A percentile compares a stretch with the other conserved stretches of the same genome.
Conservation (phyloP, 306 rosid species). For the Hippophae tibetana region DNA sequence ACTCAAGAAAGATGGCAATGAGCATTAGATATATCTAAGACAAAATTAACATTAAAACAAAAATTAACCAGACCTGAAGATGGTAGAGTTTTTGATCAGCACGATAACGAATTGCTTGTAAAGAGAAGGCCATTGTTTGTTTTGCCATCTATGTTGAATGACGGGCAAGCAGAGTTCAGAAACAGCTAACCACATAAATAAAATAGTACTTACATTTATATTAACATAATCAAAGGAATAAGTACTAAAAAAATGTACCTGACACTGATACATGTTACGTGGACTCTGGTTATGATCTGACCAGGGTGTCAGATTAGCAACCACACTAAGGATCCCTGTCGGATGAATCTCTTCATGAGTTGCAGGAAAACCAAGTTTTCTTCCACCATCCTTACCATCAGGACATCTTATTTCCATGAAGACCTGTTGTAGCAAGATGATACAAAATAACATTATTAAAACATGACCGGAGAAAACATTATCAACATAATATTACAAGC, state of each 20-base stretch:
- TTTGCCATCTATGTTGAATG: slow-evolving; percentile 71
- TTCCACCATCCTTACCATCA: slow-evolving; percentile 93
- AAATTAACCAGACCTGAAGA: slow-evolving; percentile 58
- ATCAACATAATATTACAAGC: not conserved
- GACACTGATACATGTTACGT: slow-evolving; percentile 97
- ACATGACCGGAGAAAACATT: too few species aligned
- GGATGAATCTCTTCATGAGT: slow-evolving; percentile 98
- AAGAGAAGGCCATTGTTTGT: slow-evolving; percentile 93
- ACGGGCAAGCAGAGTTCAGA: slow-evolving; percentile 11
- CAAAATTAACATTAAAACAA: slow-evolving; percentile 2
- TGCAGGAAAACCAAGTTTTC: slow-evolving; percentile 66
- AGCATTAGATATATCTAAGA: not conserved
- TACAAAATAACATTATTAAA: not conserved
- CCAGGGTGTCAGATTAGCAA: slow-evolving; percentile 96
- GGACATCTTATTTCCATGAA: slow-evolving; percentile 93
- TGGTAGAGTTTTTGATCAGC: slow-evolving; percentile 91
- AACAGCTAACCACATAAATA: not conserved
- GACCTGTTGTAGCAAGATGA: slow-evolving; percentile 36
- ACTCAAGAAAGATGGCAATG: too few species aligned
- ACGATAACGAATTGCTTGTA: slow-evolving; percentile 69
- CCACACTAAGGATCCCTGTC: slow-evolving; percentile 91
- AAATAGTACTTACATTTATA: not conserved
- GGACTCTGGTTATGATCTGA: slow-evolving; percentile 99
- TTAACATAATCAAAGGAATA: not conserved
- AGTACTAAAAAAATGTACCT: slow-evolving; percentile 40